Conservation (phyloP, 2,329 filamentous ascomycete genomes). For the Trichoderma pleuroti region DNA sequence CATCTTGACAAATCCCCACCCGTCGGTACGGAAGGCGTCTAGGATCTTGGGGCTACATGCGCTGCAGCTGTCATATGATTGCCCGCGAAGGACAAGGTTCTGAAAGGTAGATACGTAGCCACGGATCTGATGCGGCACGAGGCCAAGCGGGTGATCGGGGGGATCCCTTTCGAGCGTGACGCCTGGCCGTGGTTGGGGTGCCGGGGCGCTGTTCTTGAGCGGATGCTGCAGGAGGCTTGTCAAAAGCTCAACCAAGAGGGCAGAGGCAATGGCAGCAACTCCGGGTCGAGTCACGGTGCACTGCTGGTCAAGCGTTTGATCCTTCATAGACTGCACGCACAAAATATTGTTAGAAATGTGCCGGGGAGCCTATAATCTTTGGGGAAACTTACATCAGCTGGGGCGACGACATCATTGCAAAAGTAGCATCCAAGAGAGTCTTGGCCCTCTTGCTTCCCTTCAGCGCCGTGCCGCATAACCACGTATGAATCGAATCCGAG, state of each 20-base stretch:
- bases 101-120: conserved; percentile 73
- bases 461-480: conserved; percentile 89
- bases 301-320: conserved; percentile 94
- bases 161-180: conserved; percentile 52
- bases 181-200: conserved; percentile 45
- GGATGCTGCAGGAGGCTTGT: conserved; percentile 87
- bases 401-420: conserved; percentile 95
- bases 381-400: conserved; percentile 71
- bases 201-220: conserved; percentile 58
- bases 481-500: conserved; percentile 96
- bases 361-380: rapidly evolving
- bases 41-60: conserved; percentile 72
- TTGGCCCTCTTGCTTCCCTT: conserved; percentile 52
- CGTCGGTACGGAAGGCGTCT: conserved; percentile 61
- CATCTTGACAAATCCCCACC: conserved; percentile 73
- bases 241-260: conserved; percentile 83
- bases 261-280: conserved; percentile 86
- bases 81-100: conserved; percentile 68
- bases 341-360: not conserved
- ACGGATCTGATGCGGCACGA: conserved; percentile 76
- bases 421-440: conserved; percentile 90
- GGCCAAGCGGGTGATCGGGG: conserved; percentile 58
- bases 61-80: conserved; percentile 76
- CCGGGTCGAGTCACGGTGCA: conserved; percentile 96
- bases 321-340: conserved; percentile 73